These are phyloP conservation scores for Ilex paraguariensis DNA, from an alignment of 305 asterid species.

Conservation along the genomic window DNA sequence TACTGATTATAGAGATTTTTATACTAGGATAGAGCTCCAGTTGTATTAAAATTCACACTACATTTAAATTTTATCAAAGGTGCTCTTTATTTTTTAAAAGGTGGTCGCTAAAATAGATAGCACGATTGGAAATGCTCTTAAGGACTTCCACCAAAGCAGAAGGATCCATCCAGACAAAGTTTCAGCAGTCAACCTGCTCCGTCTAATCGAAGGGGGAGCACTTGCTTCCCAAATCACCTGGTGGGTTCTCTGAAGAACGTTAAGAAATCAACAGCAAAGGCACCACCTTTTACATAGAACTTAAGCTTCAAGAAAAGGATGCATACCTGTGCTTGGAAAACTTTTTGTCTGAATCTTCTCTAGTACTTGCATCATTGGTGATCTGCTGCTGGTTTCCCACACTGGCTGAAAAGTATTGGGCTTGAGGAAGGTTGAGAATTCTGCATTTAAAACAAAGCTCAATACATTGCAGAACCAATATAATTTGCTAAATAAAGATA, in stretches of 20 bases:
- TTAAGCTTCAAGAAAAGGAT: constrained; percentile 4
- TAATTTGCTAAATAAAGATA: neutral
- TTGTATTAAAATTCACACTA: too few relatives aligned
- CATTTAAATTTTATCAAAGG: too few relatives aligned
- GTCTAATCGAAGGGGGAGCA: neutral
- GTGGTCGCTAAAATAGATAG: too few relatives aligned
- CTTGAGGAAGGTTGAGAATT: constrained; percentile 66
- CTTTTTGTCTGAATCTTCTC: constrained; percentile 37
- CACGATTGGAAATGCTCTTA: too few relatives aligned
- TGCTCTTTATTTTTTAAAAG: too few relatives aligned
- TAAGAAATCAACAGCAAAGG: too few relatives aligned
- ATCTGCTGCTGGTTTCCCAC: constrained; percentile 38
- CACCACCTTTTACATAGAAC: neutral
- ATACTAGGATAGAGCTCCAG: too few relatives aligned
- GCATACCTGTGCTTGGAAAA: constrained; percentile 46
- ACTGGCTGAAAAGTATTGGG: constrained; percentile 44
- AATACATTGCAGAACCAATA: neutral
- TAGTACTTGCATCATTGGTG: constrained; percentile 30
- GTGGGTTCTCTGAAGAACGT: too few relatives aligned
- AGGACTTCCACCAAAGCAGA: too few relatives aligned
- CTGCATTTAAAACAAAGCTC: constrained; percentile 36
- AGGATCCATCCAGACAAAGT: neutral
- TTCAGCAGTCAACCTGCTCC: neutral
- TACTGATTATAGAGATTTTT: too few relatives aligned
- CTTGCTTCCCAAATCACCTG: too few relatives aligned